Percentiles rank a stretch among this genome's conserved stretches.
phyloP scores from a whole-genome alignment of 1,284 basidiomycete genomes.

The Sporisorium scitamineum region DNA sequence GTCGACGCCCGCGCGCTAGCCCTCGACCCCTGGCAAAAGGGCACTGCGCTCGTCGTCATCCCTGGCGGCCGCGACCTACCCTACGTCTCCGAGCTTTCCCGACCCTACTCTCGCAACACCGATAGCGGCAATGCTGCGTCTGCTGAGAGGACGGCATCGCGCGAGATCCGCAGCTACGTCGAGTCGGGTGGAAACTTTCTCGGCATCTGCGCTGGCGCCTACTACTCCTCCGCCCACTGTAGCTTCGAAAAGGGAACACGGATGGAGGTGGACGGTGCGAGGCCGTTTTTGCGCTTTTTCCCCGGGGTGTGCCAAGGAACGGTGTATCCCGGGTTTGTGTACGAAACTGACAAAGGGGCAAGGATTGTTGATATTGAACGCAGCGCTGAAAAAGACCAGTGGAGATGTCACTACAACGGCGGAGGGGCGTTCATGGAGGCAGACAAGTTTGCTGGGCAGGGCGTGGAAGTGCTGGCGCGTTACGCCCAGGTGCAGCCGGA shows the following conservation, averaged over 20 bases:
- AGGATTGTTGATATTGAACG: constrained; percentile 67
- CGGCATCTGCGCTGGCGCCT: constrained; percentile 77
- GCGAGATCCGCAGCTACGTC: constrained; percentile 76
- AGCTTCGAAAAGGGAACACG: constrained; percentile 72
- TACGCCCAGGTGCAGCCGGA: constrained; percentile 67
- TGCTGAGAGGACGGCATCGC: constrained; percentile 16
- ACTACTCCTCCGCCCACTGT: constrained; percentile 72
- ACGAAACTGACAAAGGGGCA: constrained; percentile 72
- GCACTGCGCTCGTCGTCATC: constrained; percentile 54
- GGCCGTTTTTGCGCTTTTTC: constrained; percentile 75
- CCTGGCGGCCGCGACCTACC: constrained; percentile 63
- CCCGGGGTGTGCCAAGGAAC: constrained; percentile 74
- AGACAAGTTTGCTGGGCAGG: constrained; percentile 33
- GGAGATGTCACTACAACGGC: constrained; percentile 73
- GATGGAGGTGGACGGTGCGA: constrained; percentile 72
- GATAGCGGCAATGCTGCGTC: constrained; percentile 11
- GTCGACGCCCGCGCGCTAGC: constrained; percentile 52
- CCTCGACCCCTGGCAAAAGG: constrained; percentile 57
- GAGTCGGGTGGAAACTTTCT: constrained; percentile 77
- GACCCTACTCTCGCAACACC: constrained; percentile 18
- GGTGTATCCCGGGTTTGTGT: constrained; percentile 74
- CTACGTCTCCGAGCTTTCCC: constrained; percentile 49
- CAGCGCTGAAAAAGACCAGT: constrained; percentile 20
- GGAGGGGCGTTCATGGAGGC: constrained; percentile 73
- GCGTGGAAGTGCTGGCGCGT: constrained; percentile 70